Percentiles rank a stretch among this genome's conserved stretches.
phyloP scores from a whole-genome alignment of 495 filamentous ascomycete genomes.

The Podospora bellae-mahoneyi region DNA sequence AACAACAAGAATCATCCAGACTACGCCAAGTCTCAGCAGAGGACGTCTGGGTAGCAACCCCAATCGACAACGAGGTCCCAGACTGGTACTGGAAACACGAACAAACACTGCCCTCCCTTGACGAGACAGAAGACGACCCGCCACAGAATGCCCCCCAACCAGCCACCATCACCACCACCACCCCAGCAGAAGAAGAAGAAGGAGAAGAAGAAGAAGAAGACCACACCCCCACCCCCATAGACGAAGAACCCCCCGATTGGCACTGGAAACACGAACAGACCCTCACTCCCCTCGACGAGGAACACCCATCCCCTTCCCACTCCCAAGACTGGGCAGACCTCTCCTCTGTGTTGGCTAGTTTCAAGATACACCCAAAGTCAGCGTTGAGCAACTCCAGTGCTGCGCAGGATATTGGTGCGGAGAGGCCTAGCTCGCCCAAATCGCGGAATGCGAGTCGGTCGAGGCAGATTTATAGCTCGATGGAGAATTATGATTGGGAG shows the following conservation, averaged over 20 bases:
- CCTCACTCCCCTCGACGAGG: constrained; percentile 10
- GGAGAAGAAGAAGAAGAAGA: neutral
- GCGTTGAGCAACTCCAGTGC: constrained; percentile 12
- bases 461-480: neutral
- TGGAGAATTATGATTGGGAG: neutral
- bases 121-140: constrained; percentile 1
- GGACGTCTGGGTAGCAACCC: neutral
- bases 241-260: constrained; percentile 15
- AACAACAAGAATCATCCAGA: too few relatives aligned
- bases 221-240: neutral
- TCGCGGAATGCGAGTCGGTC: constrained; percentile 20
- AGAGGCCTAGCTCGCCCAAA: constrained; percentile 28
- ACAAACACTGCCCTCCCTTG: constrained; percentile 10
- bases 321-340: constrained; percentile 17
- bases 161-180: too few relatives aligned
- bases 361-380: constrained; percentile 20
- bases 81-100: constrained; percentile 25
- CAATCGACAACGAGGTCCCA: constrained; percentile 9
- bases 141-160: neutral
- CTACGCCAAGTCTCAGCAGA: neutral
- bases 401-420: constrained; percentile 1
- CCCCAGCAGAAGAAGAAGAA: too few relatives aligned
- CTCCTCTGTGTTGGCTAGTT: constrained; percentile 12
- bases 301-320: neutral
- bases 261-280: constrained; percentile 24